Conservation (phyloP, 78 protist genomes). For the Guillardia theta region DNA sequence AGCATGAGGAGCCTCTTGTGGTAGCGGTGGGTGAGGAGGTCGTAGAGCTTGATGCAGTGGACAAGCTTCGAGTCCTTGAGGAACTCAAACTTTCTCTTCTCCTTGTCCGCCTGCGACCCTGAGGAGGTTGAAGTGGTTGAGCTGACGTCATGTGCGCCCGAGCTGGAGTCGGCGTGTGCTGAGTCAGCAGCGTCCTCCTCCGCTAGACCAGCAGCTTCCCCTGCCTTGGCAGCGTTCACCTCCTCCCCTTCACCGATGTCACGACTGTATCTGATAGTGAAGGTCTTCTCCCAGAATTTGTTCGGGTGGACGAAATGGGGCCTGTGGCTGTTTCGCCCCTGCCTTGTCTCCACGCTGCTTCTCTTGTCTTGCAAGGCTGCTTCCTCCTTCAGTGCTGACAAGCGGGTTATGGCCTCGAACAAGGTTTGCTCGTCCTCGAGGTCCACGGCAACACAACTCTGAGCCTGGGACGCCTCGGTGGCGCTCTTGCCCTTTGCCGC, state of each 20-base stretch:
- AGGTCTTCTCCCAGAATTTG: neutral
- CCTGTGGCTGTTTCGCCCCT: neutral
- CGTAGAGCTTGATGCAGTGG: no score
- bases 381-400: neutral
- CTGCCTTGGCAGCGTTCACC: neutral
- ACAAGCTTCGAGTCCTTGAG: neutral
- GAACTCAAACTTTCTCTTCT: neutral
- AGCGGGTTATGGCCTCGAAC: neutral
- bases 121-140: no score
- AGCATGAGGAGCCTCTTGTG: no score
- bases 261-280: neutral
- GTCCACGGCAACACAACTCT: no score
- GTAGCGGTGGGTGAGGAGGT: no score
- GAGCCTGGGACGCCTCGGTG: no score
- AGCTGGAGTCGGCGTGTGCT: neutral
- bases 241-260: neutral
- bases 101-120: no score
- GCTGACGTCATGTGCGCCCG: no score
- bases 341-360: no score
- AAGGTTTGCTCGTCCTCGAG: neutral
- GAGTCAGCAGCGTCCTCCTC: neutral
- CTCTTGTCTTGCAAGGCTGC: no score
- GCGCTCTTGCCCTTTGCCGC: no score
- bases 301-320: neutral
- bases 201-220: no score